phyloP scores from a whole-genome alignment of 257 asterid species.

The Gardenia jasminoides region DNA sequence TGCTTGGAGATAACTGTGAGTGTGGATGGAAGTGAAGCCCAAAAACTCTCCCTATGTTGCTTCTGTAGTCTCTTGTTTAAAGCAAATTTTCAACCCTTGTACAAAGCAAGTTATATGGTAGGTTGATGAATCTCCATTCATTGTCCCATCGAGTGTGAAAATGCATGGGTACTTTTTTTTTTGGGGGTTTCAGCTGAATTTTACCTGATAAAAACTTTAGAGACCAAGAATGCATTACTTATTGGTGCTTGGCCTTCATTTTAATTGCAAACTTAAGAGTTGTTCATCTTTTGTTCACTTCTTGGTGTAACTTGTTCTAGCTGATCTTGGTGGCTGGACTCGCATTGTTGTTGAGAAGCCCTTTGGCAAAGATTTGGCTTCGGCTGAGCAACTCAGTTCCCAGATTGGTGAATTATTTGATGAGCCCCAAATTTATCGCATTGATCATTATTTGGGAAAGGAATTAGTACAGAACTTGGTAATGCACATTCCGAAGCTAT shows the following conservation, averaged over 20 bases:
- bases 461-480: conserved; percentile 99
- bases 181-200: not conserved
- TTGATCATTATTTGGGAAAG: conserved; percentile 97
- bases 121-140: not conserved
- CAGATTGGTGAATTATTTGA: conserved; percentile 93
- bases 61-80: not conserved
- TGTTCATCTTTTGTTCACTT: conserved; percentile 10
- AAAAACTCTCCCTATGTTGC: too few species aligned
- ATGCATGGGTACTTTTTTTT: too few species aligned
- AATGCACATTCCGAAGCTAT: conserved; percentile 16
- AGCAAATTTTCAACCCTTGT: not conserved
- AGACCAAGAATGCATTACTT: not conserved
- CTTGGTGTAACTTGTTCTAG: conserved; percentile 41
- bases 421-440: conserved; percentile 90
- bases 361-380: conserved; percentile 92
- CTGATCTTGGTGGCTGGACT: conserved; percentile 97
- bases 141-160: not conserved
- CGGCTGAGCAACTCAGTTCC: conserved; percentile 89
- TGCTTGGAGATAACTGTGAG: not conserved
- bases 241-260: conserved; percentile 11
- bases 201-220: not conserved
- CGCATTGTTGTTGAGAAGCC: conserved; percentile 99
- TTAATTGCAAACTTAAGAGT: not conserved
- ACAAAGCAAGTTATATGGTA: not conserved
- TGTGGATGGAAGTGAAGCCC: not conserved